Evolutionary conservation across 2,329 filamentous ascomycete species (phyloP).

Genomic region (Exophiala bonariae): DNA sequence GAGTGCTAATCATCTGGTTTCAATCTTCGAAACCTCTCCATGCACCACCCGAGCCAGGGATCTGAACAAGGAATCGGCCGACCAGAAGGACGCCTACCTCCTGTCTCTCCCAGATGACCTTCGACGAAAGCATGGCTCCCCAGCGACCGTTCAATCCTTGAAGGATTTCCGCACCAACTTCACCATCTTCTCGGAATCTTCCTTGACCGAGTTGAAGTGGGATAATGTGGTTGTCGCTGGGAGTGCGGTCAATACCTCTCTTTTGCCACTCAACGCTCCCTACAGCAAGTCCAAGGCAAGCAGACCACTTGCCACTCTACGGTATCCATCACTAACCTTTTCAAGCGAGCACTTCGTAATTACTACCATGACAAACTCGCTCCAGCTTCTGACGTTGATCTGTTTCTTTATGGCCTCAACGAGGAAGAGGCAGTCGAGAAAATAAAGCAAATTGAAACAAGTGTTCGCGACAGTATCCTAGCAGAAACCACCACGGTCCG

Average conservation of each 20-base stretch:
- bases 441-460: constrained; percentile 76
- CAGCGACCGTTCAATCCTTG: constrained; percentile 67
- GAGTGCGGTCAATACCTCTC: constrained; percentile 75
- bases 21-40: constrained; percentile 34
- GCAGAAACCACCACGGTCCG: constrained; percentile 81
- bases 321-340: not conserved
- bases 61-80: constrained; percentile 31
- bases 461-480: constrained; percentile 74
- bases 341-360: constrained; percentile 47
- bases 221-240: constrained; percentile 78
- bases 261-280: constrained; percentile 68
- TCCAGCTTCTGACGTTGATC: constrained; percentile 81
- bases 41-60: constrained; percentile 35
- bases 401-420: constrained; percentile 78
- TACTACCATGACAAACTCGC: constrained; percentile 82
- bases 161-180: constrained; percentile 78
- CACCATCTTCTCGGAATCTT: constrained; percentile 76
- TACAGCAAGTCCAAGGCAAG: constrained; percentile 59
- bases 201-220: constrained; percentile 76
- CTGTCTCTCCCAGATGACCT: constrained; percentile 45
- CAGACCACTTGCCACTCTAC: not conserved
- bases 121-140: constrained; percentile 62
- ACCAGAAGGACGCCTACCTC: constrained; percentile 36
- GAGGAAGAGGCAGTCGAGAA: constrained; percentile 79
- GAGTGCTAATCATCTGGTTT: constrained; percentile 34